Conservation (phyloP, 805 yeast species). For the Cyberlindnera mycetangii region DNA sequence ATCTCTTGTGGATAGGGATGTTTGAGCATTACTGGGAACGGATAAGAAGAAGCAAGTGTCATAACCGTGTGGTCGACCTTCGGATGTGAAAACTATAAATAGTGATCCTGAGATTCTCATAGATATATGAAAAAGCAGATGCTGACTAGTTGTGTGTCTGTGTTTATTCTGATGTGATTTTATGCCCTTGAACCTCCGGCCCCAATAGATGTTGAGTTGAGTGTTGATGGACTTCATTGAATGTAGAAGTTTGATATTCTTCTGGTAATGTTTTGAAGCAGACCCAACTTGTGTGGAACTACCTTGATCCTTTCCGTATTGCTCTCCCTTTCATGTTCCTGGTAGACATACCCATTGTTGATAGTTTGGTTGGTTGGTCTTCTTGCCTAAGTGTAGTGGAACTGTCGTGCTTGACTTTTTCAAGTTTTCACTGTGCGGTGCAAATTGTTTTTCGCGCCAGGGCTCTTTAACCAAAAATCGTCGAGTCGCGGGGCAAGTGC, state of each 20-base stretch:
- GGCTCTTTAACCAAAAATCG: slow-evolving; percentile 17
- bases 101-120: not conserved
- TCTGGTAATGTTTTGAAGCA: not conserved
- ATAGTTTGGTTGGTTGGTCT: slow-evolving; percentile 26
- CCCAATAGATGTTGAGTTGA: not conserved
- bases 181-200: not conserved
- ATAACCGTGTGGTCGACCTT: not conserved
- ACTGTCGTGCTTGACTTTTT: slow-evolving; percentile 19
- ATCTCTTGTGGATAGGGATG: not conserved
- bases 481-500: not conserved
- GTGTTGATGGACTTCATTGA: slow-evolving; percentile 1
- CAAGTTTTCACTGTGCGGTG: slow-evolving; percentile 24
- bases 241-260: not conserved
- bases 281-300: not conserved
- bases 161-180: not conserved
- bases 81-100: not conserved
- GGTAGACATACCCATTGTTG: slow-evolving; percentile 31
- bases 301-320: not conserved
- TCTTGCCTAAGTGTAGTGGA: slow-evolving; percentile 9
- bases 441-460: slow-evolving; percentile 18
- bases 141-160: too few species aligned
- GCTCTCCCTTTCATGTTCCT: slow-evolving; percentile 2
- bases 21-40: not conserved
- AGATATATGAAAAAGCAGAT: too few species aligned
- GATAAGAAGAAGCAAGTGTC: not conserved